Percentiles rank a stretch among this genome's conserved stretches.
Evolutionary conservation across 2,329 filamentous ascomycete species (phyloP).

Genomic region (Pyrenophora graminea): DNA sequence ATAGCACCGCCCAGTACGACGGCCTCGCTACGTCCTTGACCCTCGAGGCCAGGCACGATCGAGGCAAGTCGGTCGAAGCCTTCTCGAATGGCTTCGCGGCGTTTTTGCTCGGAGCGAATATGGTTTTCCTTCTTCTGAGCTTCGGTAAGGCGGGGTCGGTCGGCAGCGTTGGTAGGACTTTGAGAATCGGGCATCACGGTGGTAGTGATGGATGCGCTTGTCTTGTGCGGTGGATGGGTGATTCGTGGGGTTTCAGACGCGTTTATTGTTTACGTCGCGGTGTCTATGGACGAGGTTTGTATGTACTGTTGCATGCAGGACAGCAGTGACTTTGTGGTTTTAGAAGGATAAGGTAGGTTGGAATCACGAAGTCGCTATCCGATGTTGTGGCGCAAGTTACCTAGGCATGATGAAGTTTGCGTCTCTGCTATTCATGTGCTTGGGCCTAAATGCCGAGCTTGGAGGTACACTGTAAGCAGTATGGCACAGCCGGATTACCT

Average conservation of each 20-base stretch:
- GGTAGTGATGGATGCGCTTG: not conserved
- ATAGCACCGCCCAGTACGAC: constrained; percentile 69
- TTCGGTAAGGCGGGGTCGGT: constrained; percentile 69
- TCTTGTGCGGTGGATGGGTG: not conserved
- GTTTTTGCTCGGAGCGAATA: constrained; percentile 70
- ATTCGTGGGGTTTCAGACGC: not conserved
- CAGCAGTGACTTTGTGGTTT: not conserved
- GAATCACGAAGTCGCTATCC: not conserved
- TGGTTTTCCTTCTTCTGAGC: constrained; percentile 75
- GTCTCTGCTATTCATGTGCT: constrained; percentile 7
- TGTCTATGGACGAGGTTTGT: not conserved
- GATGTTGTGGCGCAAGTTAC: constrained; percentile 1
- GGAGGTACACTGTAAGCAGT: not conserved
- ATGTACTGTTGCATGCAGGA: not conserved
- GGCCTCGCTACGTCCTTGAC: constrained; percentile 82
- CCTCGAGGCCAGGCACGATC: constrained; percentile 79
- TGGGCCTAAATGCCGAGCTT: constrained; percentile 8
- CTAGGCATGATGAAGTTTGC: not conserved
- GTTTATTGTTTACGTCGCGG: not conserved
- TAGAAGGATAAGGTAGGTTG: not conserved
- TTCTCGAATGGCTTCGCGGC: constrained; percentile 75
- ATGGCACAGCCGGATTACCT: not conserved
- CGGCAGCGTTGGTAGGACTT: constrained; percentile 41
- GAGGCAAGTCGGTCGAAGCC: constrained; percentile 81
- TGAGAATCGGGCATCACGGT: constrained; percentile 31